These are phyloP conservation scores for Fusarium oligoseptatum DNA, from an alignment of 2,329 filamentous ascomycete genomes.

Conservation along the genomic window DNA sequence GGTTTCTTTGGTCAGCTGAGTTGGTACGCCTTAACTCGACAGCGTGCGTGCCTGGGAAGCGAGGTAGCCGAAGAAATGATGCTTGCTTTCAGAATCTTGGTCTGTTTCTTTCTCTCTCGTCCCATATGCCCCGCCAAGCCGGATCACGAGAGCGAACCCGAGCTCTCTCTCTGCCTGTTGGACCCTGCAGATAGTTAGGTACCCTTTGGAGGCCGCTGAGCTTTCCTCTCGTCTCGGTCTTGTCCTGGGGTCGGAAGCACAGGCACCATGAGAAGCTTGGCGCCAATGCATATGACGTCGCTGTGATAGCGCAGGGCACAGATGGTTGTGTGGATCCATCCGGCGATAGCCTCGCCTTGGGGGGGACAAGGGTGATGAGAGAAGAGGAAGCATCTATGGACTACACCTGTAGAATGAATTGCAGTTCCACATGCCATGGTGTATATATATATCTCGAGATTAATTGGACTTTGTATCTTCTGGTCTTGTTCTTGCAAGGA, in stretches of 20 bases:
- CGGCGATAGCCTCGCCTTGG: conserved; percentile 28
- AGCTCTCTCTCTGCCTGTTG: conserved; percentile 9
- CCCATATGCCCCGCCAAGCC: conserved; percentile 24
- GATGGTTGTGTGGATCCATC: conserved; percentile 9
- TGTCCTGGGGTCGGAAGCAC: neutral
- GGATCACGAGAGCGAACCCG: conserved; percentile 16
- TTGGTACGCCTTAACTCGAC: neutral
- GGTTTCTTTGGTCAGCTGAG: neutral
- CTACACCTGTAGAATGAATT: neutral
- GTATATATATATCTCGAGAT: neutral
- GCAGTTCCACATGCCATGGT: neutral
- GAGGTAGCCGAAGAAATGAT: neutral
- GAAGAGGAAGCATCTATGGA: neutral
- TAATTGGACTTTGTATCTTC: neutral
- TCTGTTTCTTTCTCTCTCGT: neutral
- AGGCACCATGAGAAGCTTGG: conserved; percentile 14
- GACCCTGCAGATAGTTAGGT: conserved; percentile 22
- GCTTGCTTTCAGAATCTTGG: neutral
- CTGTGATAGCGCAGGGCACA: conserved; percentile 13
- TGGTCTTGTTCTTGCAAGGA: neutral
- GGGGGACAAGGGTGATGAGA: neutral
- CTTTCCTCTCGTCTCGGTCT: neutral
- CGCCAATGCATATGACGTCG: conserved; percentile 36
- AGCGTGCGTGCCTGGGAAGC: neutral
- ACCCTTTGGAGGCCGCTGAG: conserved; percentile 31